Evolutionary conservation across 2,329 filamentous ascomycete genomes (phyloP).

Genomic region (Colletotrichum trifolii): DNA sequence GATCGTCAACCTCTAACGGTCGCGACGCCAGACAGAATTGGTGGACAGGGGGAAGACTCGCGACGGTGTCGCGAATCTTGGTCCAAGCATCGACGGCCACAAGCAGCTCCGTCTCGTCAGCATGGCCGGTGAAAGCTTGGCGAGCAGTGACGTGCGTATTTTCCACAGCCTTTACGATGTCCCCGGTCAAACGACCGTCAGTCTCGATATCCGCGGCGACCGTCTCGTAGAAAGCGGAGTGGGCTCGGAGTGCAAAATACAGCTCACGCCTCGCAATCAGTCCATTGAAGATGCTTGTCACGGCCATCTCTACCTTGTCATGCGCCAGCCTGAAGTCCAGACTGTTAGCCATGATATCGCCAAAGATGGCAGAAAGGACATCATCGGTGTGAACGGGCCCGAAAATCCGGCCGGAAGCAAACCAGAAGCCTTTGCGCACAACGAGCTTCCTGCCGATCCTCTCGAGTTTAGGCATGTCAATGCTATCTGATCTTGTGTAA

Average conservation of each 20-base stretch:
- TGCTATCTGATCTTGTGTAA: neutral
- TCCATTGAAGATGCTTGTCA: neutral
- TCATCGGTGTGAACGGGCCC: too few relatives aligned
- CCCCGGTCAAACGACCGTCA: neutral
- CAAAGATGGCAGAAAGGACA: neutral
- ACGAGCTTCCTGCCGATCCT: neutral
- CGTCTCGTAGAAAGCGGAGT: neutral
- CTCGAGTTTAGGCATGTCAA: neutral
- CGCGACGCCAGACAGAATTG: neutral
- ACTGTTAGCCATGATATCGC: neutral
- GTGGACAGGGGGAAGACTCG: neutral
- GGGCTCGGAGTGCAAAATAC: neutral
- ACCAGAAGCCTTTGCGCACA: neutral
- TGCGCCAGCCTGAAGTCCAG: accelerated
- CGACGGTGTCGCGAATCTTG: accelerated
- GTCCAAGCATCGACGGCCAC: neutral
- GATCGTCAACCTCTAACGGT: accelerated
- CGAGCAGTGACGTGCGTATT: neutral
- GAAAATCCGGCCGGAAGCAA: neutral
- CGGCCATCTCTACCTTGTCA: neutral
- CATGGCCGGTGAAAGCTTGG: accelerated
- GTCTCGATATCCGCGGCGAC: neutral
- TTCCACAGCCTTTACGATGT: neutral
- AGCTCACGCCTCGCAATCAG: neutral
- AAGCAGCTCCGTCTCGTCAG: accelerated